Evolutionary conservation across 2,329 filamentous ascomycete species (phyloP), one percentile per base, ranked within the genome.

Genomic region (Allantophomopsis lycopodina): DNA sequence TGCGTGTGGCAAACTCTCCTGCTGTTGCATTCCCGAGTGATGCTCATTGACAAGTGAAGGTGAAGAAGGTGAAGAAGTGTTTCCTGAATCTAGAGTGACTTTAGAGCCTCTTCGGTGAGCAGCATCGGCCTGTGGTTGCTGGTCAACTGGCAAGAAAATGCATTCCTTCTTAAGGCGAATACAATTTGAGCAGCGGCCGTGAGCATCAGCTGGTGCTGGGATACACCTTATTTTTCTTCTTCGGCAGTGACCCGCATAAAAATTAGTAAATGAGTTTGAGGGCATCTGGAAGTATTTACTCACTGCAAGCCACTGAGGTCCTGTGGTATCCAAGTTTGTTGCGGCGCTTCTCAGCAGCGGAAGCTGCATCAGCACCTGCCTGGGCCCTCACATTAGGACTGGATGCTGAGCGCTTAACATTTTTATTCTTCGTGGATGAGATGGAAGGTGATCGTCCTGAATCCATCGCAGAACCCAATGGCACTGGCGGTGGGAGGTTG

Each of bases 251-350:
- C 82, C 89, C 95, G 39, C 36, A 34, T 12, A 31, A 33, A 30
- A 32, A 40, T 53, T 40, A 52, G 48, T 48, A 28, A 38, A 21
- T 34, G 8, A 34, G 13, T 40, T 18, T 17, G 17, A 15, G 15
- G 39, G 6, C 32, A 8, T 4, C 16, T 10, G 7, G n/a, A 12
- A 14, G 7, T 14, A 18, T 18, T 33, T 42, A 77, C 88, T 75
- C 73, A 96, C 89, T 83, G 66, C 89, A 96, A 50, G 89, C 91
- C 51, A 95, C 85, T 35, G 88, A 93, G 30, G 87, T 94, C 54
- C 89, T 77, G 64, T 95, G 89, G 57, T 96, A 96, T 32, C 89
- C 89, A 44, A 96, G 70, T 62, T 94, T 95, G 60, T 94, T 95
- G 55, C 88, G 77, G 55, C 77, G 75, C 57, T 82, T 83, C 50